Base-by-base conservation (phyloP, 305 asterid genomes). In the Striga hermonthica region DNA sequence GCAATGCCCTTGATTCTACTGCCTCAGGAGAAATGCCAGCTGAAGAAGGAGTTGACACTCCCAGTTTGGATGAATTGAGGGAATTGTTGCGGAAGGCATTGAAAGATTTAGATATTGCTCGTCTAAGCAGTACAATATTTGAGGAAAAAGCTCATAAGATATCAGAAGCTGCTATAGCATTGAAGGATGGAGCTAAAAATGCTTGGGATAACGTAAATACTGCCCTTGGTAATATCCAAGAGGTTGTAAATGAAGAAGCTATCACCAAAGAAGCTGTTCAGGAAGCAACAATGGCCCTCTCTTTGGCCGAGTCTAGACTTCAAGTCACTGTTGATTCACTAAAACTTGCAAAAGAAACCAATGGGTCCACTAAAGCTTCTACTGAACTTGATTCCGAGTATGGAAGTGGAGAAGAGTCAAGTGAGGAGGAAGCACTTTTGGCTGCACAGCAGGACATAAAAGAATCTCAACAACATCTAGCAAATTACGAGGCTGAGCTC, bases 101-200 rank as follows among this genome's bases (percentile, higher is more conserved):
- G 62, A 83, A 75, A 59, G 95, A 88, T 15, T 83, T 94, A 77
- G 96, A 94, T 75, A 82, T 75, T 77, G 88, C 99, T 60, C 83
- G 81, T 60, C 64, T 76, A 48, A 88, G 86, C 81, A 94, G 93
- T 78, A 68, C 87, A 57, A 57, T 84, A 82, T 94, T 83, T 69
- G 99, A 94, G 83, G 97, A 86, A 54, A 81, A 88, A 76, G 96
- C 99, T 39, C 99, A 94, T 78, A 85, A 48, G 71, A 85, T 94
- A 79, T 86, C 99, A 13, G 99, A 94, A 84, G 67, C 87, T 73
- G 95, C 99, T 62, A 94, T 94, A 73, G 89, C 95, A 28, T 74
- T 88, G 79, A 90, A 85, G 78, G 99, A 94, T 74, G 91, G 86
- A 71, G 96, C 95, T 50, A 74, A 74, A 60, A 86, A 72, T 71